Base-by-base conservation (phyloP, 495 filamentous ascomycete species). In the Penicillium psychrofluorescens region DNA sequence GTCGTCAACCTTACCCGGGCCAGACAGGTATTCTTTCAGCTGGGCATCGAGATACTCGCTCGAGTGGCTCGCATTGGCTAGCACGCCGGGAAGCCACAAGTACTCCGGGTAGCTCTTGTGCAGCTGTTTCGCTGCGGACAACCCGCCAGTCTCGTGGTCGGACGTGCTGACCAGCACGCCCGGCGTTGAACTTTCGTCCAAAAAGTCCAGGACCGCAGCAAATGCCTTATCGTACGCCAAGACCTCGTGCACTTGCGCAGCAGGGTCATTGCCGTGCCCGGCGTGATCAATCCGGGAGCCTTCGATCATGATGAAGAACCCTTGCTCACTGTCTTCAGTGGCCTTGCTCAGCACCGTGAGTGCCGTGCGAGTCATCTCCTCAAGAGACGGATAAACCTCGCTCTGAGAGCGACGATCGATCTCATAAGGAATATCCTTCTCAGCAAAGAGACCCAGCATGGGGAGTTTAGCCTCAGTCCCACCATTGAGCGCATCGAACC, bases 281-380 rank as follows among this genome's bases (percentile, higher is more conserved):
- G 92, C 90, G 61, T 98, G 94, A 50, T 98, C 92, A 51, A 98
- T 97, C 29, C 94, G 76, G 51, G 85, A 90, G 6, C 92, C 92
- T 62, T 98, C 92, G 46, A 98, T 91, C 91, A 98, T 94, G 45
- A 98, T 62, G 70, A 98, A 97, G 74, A 98, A 98, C 1, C 92
- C 92, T 62, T 95, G 78, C 16, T 96, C 88, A 42, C 78, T 87
- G 55, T 88, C 76, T 56, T 78, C 71, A 0, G 94, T 97, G 0
- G 91, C 94, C n/a, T 80, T 78, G 46, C 81, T 81, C 11, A 98
- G 75, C 2, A 84, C 83, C 28, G 67, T 79, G 46, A 97, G 56
- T 3, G 94, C 94, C 15, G 86, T 86, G 44, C 75, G 72, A 2
- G 94, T 77, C 92, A 96, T 97, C 62, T 95, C 91, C 52, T 87